These are phyloP conservation scores for Fomitopsis betulina DNA, from an alignment of 1,284 basidiomycete species.

Conservation along the genomic window DNA sequence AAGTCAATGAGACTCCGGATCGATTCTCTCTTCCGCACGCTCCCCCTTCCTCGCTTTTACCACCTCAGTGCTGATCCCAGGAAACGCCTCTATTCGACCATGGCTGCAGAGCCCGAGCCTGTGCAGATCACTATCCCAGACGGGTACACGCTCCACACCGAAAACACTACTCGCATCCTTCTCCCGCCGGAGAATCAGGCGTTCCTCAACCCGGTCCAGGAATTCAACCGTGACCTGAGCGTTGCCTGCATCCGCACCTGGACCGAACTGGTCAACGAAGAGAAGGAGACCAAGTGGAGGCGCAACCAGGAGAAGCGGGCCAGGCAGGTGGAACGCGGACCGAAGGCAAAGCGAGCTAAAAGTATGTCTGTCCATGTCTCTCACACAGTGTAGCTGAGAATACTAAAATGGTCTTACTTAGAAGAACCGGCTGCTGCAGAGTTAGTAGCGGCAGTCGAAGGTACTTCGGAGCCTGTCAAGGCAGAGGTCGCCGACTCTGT, in stretches of 20 bases:
- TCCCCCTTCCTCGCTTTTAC: constrained; percentile 77
- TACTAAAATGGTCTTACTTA: background rate
- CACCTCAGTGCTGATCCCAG: constrained; percentile 45
- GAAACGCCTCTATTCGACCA: constrained; percentile 4
- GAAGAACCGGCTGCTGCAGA: constrained; percentile 2
- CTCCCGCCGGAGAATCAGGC: constrained; percentile 74
- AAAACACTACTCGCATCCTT: constrained; percentile 82
- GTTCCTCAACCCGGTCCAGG: constrained; percentile 97
- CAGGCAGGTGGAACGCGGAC: constrained; percentile 27
- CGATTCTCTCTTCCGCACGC: constrained; percentile 73
- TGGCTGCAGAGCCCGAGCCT: constrained; percentile 11
- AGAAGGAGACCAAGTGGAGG: constrained; percentile 61
- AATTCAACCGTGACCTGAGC: constrained; percentile 95
- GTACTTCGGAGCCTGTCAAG: background rate
- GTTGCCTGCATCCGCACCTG: constrained; percentile 87
- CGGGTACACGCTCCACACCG: constrained; percentile 78
- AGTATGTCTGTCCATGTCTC: constrained; percentile 18
- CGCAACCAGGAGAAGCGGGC: constrained; percentile 35
- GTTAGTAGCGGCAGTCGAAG: background rate
- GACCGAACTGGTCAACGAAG: constrained; percentile 71
- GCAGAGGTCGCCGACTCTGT: background rate
- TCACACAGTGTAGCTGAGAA: background rate
- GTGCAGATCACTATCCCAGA: constrained; percentile 52
- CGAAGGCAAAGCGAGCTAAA: constrained; percentile 26
- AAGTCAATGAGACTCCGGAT: constrained; percentile 79